phyloP scores from a whole-genome alignment of 129 eudicot genomes.

The Escallonia herrerae region DNA sequence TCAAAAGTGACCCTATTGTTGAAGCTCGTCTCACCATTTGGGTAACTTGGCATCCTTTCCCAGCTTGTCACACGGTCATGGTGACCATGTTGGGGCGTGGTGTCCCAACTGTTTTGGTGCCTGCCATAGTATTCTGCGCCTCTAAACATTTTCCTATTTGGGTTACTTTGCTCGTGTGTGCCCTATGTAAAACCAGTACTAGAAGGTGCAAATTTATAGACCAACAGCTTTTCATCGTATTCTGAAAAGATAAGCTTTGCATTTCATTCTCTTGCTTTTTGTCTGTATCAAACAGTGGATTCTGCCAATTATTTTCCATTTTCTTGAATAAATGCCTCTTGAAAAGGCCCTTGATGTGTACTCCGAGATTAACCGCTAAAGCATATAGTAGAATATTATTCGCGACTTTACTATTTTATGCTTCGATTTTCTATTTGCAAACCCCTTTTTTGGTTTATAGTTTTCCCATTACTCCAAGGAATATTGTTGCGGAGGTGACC shows the following conservation, averaged over 20 bases:
- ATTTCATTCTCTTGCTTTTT: conserved; percentile 20
- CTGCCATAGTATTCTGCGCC: too few relatives aligned
- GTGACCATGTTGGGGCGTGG: conserved; percentile 11
- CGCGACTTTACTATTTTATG: too few relatives aligned
- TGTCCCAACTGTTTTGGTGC: too few relatives aligned
- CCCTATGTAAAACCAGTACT: background rate
- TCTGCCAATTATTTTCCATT: background rate
- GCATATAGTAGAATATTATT: too few relatives aligned
- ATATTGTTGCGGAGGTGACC: too few relatives aligned
- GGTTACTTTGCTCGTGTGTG: conserved; percentile 1
- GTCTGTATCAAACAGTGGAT: conserved; percentile 8
- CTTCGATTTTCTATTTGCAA: too few relatives aligned
- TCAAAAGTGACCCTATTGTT: conserved; percentile 8
- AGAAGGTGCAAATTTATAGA: conserved; percentile 20
- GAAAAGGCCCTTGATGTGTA: too few relatives aligned
- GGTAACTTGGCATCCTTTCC: conserved; percentile 18
- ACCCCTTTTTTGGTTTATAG: too few relatives aligned
- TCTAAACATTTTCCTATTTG: conserved; percentile 8
- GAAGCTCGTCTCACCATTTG: background rate
- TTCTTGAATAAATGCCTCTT: too few relatives aligned
- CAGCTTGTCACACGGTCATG: conserved; percentile 1
- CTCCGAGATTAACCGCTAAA: too few relatives aligned
- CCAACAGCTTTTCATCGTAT: background rate
- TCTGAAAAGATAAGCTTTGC: conserved; percentile 7
- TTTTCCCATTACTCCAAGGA: too few relatives aligned